Percentiles rank a stretch among this genome's conserved stretches.
These are phyloP conservation scores for Diaporthe velutina DNA, from an alignment of 2,329 filamentous ascomycete genomes.

Conservation along the genomic window DNA sequence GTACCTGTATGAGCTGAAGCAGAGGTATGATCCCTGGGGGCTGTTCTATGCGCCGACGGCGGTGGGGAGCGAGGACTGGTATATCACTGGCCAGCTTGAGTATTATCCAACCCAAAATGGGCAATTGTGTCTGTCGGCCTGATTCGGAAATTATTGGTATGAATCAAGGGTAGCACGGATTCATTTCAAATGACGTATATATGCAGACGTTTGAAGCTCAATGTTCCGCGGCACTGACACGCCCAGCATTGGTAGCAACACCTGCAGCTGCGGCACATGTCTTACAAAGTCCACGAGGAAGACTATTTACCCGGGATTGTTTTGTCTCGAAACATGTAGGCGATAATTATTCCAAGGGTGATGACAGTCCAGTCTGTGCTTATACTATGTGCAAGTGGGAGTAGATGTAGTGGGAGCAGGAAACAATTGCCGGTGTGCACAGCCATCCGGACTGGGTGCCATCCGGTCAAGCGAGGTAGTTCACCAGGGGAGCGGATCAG, in stretches of 20 bases:
- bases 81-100: conserved; percentile 30
- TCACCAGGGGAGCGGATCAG: conserved; percentile 21
- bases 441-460: conserved; percentile 11
- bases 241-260: neutral
- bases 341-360: neutral
- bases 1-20: conserved; percentile 39
- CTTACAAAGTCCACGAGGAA: neutral
- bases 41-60: conserved; percentile 38
- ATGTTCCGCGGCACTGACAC: neutral
- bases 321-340: neutral
- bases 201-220: neutral
- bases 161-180: neutral
- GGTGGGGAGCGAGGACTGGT: conserved; percentile 35
- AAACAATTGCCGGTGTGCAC: conserved; percentile 20
- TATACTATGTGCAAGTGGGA: no score
- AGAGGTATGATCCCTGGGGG: conserved; percentile 38
- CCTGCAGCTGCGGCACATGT: neutral
- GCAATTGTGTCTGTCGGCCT: conserved; percentile 21
- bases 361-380: neutral
- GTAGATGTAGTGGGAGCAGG: neutral
- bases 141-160: neutral
- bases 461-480: neutral
- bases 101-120: conserved; percentile 36
- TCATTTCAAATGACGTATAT: neutral
- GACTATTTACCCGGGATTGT: neutral